Percentiles rank a stretch among this genome's conserved stretches.
Conservation (phyloP, 2,329 filamentous ascomycete genomes). For the Trematosphaeria pertusa region DNA sequence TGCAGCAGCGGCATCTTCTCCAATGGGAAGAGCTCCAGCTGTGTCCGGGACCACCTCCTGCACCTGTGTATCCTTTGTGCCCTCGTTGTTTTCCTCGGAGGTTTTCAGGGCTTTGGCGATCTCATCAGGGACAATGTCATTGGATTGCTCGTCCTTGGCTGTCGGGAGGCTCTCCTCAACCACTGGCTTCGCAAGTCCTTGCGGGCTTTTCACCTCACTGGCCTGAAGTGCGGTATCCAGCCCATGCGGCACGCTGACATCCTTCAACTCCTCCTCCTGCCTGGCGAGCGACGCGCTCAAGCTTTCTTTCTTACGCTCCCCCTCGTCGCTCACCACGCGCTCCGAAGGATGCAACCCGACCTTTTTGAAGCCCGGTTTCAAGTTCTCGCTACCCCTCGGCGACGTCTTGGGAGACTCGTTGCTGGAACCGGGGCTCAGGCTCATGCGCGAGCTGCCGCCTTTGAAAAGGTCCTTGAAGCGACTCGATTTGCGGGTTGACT, state of each 20-base stretch:
- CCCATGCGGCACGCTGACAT: background rate
- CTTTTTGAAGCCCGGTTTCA: slow-evolving; percentile 3
- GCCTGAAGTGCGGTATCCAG: background rate
- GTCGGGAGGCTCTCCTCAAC: background rate
- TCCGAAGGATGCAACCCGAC: slow-evolving; percentile 5
- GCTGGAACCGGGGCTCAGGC: background rate
- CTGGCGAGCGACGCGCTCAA: background rate
- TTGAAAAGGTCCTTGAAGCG: slow-evolving; percentile 10
- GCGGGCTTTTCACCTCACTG: too few relatives aligned
- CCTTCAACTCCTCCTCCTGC: slow-evolving; percentile 2
- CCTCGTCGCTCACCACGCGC: background rate
- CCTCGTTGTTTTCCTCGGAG: too few relatives aligned
- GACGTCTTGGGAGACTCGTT: background rate
- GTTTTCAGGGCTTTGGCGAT: too few relatives aligned
- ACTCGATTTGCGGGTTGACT: background rate
- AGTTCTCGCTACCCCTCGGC: background rate
- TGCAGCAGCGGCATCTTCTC: too few relatives aligned
- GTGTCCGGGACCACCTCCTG: too few relatives aligned
- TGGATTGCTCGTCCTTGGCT: too few relatives aligned
- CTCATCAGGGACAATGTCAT: too few relatives aligned
- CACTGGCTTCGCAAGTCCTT: too few relatives aligned
- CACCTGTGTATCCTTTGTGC: too few relatives aligned
- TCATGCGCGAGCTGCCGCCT: slow-evolving; percentile 5
- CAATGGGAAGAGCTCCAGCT: too few relatives aligned
- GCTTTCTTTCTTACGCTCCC: background rate